A percentile compares a stretch with the other conserved stretches of the same genome.
Conservation (phyloP, 371 early-diverging fungal genomes). For the Mortierella sp. region DNA sequence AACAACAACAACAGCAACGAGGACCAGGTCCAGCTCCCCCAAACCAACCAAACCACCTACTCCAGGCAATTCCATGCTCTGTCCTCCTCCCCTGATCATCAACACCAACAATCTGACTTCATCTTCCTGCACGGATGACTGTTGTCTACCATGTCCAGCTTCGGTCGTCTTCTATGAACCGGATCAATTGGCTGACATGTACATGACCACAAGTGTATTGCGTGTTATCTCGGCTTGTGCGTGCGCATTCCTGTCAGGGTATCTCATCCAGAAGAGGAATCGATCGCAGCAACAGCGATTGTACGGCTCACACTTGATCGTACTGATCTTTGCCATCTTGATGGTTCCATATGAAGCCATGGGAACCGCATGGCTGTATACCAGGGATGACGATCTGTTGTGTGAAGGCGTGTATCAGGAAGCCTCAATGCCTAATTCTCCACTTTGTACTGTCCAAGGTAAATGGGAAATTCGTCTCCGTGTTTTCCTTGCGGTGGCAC, state of each 20-base stretch:
- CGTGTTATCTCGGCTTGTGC: slow-evolving; percentile 20
- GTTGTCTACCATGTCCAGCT: slow-evolving; percentile 49
- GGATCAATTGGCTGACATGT: slow-evolving; percentile 14
- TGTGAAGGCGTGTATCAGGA: slow-evolving; percentile 30
- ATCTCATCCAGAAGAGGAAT: background rate
- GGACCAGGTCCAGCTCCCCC: background rate
- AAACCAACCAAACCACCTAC: background rate
- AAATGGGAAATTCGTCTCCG: background rate
- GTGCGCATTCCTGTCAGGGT: slow-evolving; percentile 17
- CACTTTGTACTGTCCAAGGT: slow-evolving; percentile 49
- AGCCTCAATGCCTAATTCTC: slow-evolving; percentile 41
- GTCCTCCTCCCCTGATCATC: slow-evolving; percentile 18
- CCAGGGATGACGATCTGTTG: slow-evolving; percentile 14
- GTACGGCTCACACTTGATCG: slow-evolving; percentile 40
- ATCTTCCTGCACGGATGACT: slow-evolving; percentile 18
- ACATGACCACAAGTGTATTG: slow-evolving; percentile 28
- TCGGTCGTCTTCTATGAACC: slow-evolving; percentile 38
- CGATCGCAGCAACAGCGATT: slow-evolving; percentile 27
- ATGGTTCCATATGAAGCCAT: slow-evolving; percentile 39
- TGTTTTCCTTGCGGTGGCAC: too few relatives aligned
- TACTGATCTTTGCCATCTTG: slow-evolving; percentile 13
- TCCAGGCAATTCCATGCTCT: background rate
- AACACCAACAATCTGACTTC: slow-evolving; percentile 12
- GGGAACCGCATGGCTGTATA: slow-evolving; percentile 32
- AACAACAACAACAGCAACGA: background rate